Evolutionary conservation across 2,329 filamentous ascomycete species (phyloP), one percentile per base, ranked within the genome.

Genomic region (Biscogniauxia mediterranea): DNA sequence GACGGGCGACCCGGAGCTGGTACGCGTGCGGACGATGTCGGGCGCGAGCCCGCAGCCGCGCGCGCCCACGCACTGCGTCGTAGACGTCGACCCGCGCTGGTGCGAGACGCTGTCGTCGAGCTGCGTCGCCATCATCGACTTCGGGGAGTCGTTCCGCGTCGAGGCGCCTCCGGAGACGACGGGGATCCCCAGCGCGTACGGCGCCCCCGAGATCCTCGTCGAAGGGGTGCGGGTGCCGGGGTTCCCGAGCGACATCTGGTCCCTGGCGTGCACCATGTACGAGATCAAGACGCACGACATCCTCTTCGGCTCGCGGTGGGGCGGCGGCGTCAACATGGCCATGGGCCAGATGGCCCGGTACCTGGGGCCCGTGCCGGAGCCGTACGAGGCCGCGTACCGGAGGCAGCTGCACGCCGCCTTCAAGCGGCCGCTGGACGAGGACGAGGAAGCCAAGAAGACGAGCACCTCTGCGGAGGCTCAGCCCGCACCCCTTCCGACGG

Each of bases 251-350:
- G 55, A 57, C 38, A 21, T 52, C 7, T 57, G 55, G 55, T 32
- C 55, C 15, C 55, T 57, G 20, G 55, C 55, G 3, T 57, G 55
- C 20, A 57, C 49, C 4, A 52, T 52, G 19, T 57, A 38, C 20
- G 42, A 50, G 21, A 52, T 57, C 20, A 50, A 38, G 46, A 57
- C 55, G 2, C 23, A 20, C n/a, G 3, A 15, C 5, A 7, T 26
- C 11, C 55, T 38, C 6, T 57, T 57, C 28, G 42, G 19, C 15
- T 52, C 55, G 23, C 7, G 5, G 17, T 28, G 28, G 42, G 21
- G 42, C 11, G 20, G n/a, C 15, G 19, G 15, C 19, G 5, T 57
- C 13, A 13, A 38, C 23, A 26, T 11, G 5, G 21, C 46, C 1
- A 20, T 57, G 26, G 32, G 17, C 9, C 11, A 57, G 13, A 19